These are phyloP conservation scores for Graphiopsis chlorocephala DNA, from an alignment of 2,329 filamentous ascomycete genomes.

Conservation along the genomic window DNA sequence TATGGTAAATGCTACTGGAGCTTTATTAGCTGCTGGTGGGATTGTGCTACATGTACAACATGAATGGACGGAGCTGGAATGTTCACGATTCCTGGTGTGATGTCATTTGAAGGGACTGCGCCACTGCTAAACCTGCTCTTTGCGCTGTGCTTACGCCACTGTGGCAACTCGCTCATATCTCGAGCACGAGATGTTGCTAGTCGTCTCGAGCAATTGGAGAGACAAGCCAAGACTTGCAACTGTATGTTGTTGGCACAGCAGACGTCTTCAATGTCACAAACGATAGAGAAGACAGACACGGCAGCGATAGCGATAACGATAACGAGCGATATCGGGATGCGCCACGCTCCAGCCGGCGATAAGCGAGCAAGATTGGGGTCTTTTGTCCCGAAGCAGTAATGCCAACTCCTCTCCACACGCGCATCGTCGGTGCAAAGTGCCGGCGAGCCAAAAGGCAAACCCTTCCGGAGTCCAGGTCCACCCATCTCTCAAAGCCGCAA, in stretches of 20 bases:
- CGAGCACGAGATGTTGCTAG: neutral
- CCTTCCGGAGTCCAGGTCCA: neutral
- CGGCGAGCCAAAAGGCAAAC: constrained; percentile 9
- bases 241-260: neutral
- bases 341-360: constrained; percentile 8
- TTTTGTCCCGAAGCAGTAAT: constrained; percentile 9
- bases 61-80: constrained; percentile 6
- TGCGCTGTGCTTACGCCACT: neutral
- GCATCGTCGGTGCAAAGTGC: neutral
- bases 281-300: neutral
- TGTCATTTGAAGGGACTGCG: constrained; percentile 2
- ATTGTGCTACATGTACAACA: neutral
- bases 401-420: neutral
- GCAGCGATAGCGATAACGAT: neutral
- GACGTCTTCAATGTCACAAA: neutral
- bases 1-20: neutral
- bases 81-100: constrained; percentile 4
- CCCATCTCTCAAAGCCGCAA: neutral
- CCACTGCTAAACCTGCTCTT: neutral
- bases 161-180: neutral
- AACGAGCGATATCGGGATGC: neutral
- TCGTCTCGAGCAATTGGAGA: neutral
- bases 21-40: neutral
- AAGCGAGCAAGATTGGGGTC: constrained; percentile 3
- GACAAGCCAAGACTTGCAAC: neutral